A percentile compares a stretch with the other conserved stretches of the same genome.
Evolutionary conservation across 2,329 filamentous ascomycete genomes (phyloP).

Genomic region (Pezizomycotina sp.): DNA sequence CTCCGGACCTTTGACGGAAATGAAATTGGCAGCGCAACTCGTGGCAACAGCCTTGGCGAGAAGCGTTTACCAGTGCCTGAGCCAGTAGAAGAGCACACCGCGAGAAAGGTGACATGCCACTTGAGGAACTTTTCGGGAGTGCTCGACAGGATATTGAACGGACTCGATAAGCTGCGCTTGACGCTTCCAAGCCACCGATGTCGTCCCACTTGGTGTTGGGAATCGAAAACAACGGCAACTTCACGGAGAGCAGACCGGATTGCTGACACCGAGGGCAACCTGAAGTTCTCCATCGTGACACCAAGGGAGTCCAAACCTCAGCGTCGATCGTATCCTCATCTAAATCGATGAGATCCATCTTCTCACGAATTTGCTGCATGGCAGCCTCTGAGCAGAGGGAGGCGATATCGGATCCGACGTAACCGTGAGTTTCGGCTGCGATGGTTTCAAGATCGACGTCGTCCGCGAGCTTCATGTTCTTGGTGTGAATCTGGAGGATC

Average conservation of each 20-base stretch:
- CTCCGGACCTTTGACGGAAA: constrained; percentile 96
- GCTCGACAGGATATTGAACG: constrained; percentile 97
- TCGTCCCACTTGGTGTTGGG: constrained; percentile 99
- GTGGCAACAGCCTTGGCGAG: constrained; percentile 99
- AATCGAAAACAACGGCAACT: constrained; percentile 95
- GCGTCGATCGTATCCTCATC: constrained; percentile 98
- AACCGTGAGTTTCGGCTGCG: constrained; percentile 93
- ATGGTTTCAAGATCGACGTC: constrained; percentile 96
- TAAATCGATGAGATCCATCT: constrained; percentile 99
- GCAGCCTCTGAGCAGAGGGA: constrained; percentile 97
- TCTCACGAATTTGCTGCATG: constrained; percentile 99
- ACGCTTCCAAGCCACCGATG: constrained; percentile 94
- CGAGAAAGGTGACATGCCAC: constrained; percentile 95
- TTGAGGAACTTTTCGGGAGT: constrained; percentile 99
- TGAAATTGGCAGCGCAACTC: constrained; percentile 98
- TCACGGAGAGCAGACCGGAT: constrained; percentile 98
- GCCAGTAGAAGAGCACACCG: constrained; percentile 96
- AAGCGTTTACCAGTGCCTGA: constrained; percentile 99
- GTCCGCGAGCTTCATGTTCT: constrained; percentile 99
- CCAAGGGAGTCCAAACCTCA: constrained; percentile 96
- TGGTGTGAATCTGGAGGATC: constrained; percentile 98
- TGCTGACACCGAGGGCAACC: constrained; percentile 90
- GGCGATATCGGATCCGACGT: constrained; percentile 94
- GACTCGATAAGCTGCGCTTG: constrained; percentile 98
- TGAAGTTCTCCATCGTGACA: constrained; percentile 99